phyloP scores from a whole-genome alignment of 176 grass and related monocot genomes.

The Microstegium vimineum region DNA sequence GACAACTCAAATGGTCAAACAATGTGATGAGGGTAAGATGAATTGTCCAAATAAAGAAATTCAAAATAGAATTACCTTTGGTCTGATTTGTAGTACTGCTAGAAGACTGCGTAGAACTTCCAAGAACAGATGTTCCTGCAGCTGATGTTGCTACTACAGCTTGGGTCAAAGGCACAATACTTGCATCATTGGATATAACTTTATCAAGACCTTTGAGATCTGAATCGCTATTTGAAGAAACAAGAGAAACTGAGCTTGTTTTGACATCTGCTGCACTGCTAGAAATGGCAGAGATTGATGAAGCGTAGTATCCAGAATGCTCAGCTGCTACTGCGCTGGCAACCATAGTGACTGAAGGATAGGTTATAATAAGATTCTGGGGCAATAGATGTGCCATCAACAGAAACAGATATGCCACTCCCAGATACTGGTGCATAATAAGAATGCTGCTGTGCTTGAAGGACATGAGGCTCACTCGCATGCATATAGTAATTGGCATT shows the following conservation, averaged over 20 bases:
- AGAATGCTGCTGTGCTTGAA: slow-evolving; percentile 43
- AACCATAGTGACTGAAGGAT: slow-evolving; percentile 31
- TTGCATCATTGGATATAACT: slow-evolving; percentile 36
- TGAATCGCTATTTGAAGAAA: slow-evolving; percentile 26
- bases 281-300: slow-evolving; percentile 45
- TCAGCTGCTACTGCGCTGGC: slow-evolving; percentile 26
- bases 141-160: slow-evolving; percentile 21
- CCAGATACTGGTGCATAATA: slow-evolving; percentile 52
- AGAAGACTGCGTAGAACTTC: slow-evolving; percentile 47
- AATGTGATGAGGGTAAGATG: slow-evolving; percentile 5
- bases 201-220: slow-evolving; percentile 32
- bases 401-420: slow-evolving; percentile 50
- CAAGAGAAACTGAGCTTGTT: slow-evolving; percentile 21
- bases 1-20: slow-evolving; percentile 12
- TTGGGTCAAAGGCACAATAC: slow-evolving; percentile 31
- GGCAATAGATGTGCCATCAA: slow-evolving; percentile 42
- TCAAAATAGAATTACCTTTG: slow-evolving; percentile 52
- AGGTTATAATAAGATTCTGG: slow-evolving; percentile 48
- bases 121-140: slow-evolving; percentile 36
- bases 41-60: neutral
- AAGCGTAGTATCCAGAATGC: slow-evolving; percentile 54
- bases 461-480: slow-evolving; percentile 40
- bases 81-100: slow-evolving; percentile 41
- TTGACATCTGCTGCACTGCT: slow-evolving; percentile 33
- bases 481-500: slow-evolving; percentile 63